phyloP scores from a whole-genome alignment of 176 grass and related monocot species.

The Chrysopogon serrulatus region DNA sequence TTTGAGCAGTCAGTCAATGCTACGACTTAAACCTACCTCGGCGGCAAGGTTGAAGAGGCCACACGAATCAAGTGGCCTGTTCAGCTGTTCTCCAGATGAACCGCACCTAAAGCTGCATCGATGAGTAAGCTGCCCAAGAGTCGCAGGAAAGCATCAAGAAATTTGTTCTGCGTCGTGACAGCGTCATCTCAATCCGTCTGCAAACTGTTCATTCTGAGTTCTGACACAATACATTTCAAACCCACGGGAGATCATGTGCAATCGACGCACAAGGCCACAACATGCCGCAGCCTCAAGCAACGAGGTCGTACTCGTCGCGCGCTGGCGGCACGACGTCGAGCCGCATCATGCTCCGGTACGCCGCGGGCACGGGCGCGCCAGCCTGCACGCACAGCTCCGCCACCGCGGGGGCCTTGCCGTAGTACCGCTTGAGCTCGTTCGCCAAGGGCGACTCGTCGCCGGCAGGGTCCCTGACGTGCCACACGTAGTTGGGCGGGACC shows the following conservation, averaged over 20 bases:
- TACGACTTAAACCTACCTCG: too few relatives aligned
- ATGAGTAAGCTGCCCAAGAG: too few relatives aligned
- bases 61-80: too few relatives aligned
- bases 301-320: constrained; percentile 62
- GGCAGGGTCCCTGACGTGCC: constrained; percentile 29
- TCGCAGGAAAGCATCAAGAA: too few relatives aligned
- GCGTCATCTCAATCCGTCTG: too few relatives aligned
- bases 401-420: constrained; percentile 63
- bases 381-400: constrained; percentile 58
- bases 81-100: too few relatives aligned
- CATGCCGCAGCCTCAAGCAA: constrained; percentile 22
- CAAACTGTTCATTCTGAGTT: too few relatives aligned
- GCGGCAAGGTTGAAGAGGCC: too few relatives aligned
- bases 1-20: too few relatives aligned
- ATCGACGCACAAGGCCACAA: not conserved
- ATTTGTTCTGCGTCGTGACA: too few relatives aligned
- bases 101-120: too few relatives aligned
- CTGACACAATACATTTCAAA: not conserved
- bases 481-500: constrained; percentile 51
- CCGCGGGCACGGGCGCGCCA: constrained; percentile 33
- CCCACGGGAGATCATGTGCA: not conserved
- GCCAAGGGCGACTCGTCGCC: not conserved
- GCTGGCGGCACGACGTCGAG: constrained; percentile 59
- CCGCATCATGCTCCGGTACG: constrained; percentile 62
- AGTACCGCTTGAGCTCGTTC: constrained; percentile 77